Evolutionary conservation across 1,139 yeast species (phyloP), one percentile per base, ranked within the genome.

Genomic region (Nakaseomyces bracarensis): DNA sequence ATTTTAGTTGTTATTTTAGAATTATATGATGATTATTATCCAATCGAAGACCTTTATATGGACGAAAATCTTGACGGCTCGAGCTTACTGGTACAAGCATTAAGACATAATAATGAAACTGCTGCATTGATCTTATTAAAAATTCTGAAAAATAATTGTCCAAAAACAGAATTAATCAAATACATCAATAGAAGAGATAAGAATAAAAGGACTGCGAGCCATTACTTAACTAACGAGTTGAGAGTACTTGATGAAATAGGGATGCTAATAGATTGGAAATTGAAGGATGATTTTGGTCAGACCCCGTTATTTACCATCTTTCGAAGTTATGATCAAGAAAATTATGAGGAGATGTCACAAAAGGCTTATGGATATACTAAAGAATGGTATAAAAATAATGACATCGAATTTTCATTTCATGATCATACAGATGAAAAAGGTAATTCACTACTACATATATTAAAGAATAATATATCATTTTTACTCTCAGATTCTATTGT

Each of bases 221-320:
- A 87, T 59, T 82, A 82, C 53, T 61, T 86, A 18, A 78, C 79
- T 49, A 81, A 81, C 51, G 71, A 79, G 40, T 66, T 72, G 26
- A 64, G 68, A 13, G 55, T 82, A 1, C 71, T 87, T 16, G 64
- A 70, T 0, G 57, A 55, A 27, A 61, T 85, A 16, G 94, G 95
- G 0, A 58, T 59, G 4, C 69, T 66, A 38, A 68, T 85, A 4
- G 69, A 82, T 52, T 91, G 96, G 97, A 72, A 68, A 25, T 57
- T 64, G n/a, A 72, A 72, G 41, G 97, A 91, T 54, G 49, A 54
- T 15, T 77, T 74, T 47, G 78, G 80, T 0, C 86, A 84, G 49
- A 85, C 97, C 0, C 95, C 97, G 0, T 64, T 89, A 11, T 79
- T 83, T 60, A 74, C 85, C 5, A 61, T 85, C 4, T 77, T 86